phyloP scores from a whole-genome alignment of 768 basidiomycete species.

The Multifurca ochricompacta region DNA sequence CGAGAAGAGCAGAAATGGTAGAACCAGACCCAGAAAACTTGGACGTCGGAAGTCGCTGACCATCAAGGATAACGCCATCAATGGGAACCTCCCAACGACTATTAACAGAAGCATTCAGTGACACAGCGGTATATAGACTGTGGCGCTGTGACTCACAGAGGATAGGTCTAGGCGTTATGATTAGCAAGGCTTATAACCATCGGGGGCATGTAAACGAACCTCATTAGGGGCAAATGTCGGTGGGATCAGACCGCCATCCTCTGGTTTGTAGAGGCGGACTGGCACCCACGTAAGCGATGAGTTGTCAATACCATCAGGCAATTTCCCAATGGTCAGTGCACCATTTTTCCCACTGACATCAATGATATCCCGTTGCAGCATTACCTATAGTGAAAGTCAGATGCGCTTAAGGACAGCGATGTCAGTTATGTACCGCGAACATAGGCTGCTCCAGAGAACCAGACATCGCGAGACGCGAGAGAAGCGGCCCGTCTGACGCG shows the following conservation, averaged over 20 bases:
- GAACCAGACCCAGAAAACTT: conserved; percentile 35
- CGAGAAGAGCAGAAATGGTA: conserved; percentile 43
- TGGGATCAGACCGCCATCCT: conserved; percentile 46
- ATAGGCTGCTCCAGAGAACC: conserved; percentile 37
- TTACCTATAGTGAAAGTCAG: conserved; percentile 17
- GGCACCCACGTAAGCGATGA: conserved; percentile 58
- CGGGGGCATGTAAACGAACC: conserved; percentile 29
- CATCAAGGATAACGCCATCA: conserved; percentile 67
- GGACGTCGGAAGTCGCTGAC: conserved; percentile 48
- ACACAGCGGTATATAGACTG: not conserved
- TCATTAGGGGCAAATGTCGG: conserved; percentile 52
- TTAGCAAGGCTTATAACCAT: not conserved
- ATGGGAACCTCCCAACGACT: conserved; percentile 58
- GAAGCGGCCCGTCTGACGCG: conserved; percentile 27
- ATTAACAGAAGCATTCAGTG: not conserved
- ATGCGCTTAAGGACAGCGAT: not conserved
- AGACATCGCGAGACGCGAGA: conserved; percentile 28
- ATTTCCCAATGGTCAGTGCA: conserved; percentile 53
- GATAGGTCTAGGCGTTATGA: conserved; percentile 22
- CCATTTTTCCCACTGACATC: conserved; percentile 64
- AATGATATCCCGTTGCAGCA: conserved; percentile 62
- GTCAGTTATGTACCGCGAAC: conserved; percentile 30
- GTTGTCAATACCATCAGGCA: conserved; percentile 44
- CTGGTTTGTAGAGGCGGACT: conserved; percentile 45
- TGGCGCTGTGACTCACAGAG: conserved; percentile 7